Percentiles rank a stretch among this genome's conserved stretches.
Evolutionary conservation across 2,329 filamentous ascomycete genomes (phyloP).

Genomic region (Leptographium flavum): DNA sequence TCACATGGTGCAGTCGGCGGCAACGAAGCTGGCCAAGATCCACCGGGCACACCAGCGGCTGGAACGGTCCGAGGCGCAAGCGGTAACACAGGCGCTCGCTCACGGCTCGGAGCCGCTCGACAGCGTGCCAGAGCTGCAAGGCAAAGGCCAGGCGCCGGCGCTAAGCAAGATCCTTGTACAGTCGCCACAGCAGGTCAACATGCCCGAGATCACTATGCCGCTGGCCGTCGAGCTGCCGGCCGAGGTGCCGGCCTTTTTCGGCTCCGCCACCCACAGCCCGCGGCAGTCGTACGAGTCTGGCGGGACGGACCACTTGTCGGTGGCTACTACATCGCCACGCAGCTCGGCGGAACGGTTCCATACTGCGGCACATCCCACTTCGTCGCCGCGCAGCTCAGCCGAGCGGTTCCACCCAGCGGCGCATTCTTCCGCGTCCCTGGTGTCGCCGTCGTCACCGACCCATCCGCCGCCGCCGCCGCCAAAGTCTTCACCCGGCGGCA

Average conservation of each 20-base stretch:
- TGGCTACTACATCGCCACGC: constrained; percentile 27
- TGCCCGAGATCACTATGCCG: constrained; percentile 28
- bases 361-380: constrained; percentile 6
- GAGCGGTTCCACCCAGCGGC: constrained; percentile 23
- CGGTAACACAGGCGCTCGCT: too few relatives aligned
- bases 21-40: constrained; percentile 72
- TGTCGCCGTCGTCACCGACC: background rate
- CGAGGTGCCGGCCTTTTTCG: constrained; percentile 27
- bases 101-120: background rate
- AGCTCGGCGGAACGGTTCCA: constrained; percentile 33
- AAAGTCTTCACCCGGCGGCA: background rate
- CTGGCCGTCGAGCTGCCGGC: constrained; percentile 45
- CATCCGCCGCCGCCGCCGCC: constrained; percentile 1
- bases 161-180: background rate
- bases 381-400: constrained; percentile 26
- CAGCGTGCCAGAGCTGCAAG: constrained; percentile 22
- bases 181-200: constrained; percentile 10
- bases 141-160: background rate
- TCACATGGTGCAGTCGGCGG: constrained; percentile 59
- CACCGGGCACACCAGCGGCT: constrained; percentile 57
- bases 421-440: constrained; percentile 4
- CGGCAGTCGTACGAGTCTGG: constrained; percentile 45
- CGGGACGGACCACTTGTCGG: constrained; percentile 29
- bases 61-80: constrained; percentile 14
- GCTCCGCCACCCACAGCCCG: constrained; percentile 21